phyloP scores from a whole-genome alignment of 306 rosid genomes.

The Aeschynomene evenia region DNA sequence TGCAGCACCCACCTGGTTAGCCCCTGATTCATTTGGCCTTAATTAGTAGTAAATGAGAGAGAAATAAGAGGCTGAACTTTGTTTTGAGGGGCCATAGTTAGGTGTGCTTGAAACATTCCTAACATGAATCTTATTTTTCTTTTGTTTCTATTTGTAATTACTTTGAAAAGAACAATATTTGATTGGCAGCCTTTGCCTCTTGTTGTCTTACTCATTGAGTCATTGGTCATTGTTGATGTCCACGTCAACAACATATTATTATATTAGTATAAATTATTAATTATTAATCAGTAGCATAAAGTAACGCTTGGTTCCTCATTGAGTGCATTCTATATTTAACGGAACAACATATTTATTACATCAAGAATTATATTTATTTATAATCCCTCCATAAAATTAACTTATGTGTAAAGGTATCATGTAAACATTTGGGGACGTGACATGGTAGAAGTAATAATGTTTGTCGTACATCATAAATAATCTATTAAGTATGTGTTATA shows the following conservation, averaged over 20 bases:
- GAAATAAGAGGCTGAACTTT: background rate
- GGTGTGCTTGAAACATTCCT: conserved; percentile 45
- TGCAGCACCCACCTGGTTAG: background rate
- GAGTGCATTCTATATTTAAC: background rate
- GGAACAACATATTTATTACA: background rate
- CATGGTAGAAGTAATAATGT: background rate
- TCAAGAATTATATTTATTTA: conserved; percentile 3
- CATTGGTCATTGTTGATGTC: conserved; percentile 17
- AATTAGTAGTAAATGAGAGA: background rate
- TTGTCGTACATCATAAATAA: no score
- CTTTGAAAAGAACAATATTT: conserved; percentile 27
- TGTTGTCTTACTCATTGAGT: conserved; percentile 27
- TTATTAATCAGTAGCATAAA: no score
- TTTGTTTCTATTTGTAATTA: conserved; percentile 20
- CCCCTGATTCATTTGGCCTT: background rate
- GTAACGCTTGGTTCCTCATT: background rate
- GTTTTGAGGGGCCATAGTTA: conserved; percentile 19
- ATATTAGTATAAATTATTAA: no score
- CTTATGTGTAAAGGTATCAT: conserved; percentile 1
- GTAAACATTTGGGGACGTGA: background rate
- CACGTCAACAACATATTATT: background rate
- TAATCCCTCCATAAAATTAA: background rate
- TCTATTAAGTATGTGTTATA: no score
- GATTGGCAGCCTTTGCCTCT: conserved; percentile 12
- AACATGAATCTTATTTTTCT: conserved; percentile 17